These are phyloP conservation scores for Chaetoceros tenuissimus DNA, from an alignment of 108 stramenopile species.

Conservation along the genomic window DNA sequence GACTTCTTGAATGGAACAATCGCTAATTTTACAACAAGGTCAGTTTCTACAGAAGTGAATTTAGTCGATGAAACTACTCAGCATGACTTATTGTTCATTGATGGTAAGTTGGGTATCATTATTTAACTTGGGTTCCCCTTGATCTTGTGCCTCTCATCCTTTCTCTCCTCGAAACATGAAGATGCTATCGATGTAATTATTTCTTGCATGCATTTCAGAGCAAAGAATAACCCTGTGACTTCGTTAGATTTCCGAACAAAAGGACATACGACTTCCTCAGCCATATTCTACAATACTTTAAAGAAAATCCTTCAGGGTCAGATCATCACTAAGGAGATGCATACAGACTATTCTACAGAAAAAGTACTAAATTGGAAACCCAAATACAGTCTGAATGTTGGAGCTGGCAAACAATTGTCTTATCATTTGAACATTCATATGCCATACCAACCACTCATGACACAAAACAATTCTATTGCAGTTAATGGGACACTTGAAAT, in stretches of 20 bases:
- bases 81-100: constrained; percentile 54
- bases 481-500: no score
- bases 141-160: not conserved
- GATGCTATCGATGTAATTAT: constrained; percentile 65
- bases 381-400: not conserved
- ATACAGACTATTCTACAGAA: not conserved
- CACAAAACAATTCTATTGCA: no score
- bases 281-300: constrained; percentile 32
- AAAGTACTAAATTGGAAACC: not conserved
- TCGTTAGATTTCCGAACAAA: no score
- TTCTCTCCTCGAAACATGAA: no score
- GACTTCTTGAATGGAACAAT: constrained; percentile 11
- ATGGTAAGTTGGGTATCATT: constrained; percentile 17
- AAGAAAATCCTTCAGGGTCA: constrained; percentile 13
- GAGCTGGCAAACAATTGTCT: no score
- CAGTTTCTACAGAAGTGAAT: constrained; percentile 19
- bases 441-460: no score
- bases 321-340: constrained; percentile 23
- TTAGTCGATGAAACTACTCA: constrained; percentile 17
- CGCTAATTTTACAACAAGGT: constrained; percentile 17
- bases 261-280: constrained; percentile 26
- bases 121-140: not conserved
- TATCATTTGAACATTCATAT: no score
- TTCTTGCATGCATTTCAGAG: constrained; percentile 61
- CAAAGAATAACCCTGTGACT: no score